Evolutionary conservation across 1,284 basidiomycete species (phyloP).

Genomic region (Apiotrichum sp.): DNA sequence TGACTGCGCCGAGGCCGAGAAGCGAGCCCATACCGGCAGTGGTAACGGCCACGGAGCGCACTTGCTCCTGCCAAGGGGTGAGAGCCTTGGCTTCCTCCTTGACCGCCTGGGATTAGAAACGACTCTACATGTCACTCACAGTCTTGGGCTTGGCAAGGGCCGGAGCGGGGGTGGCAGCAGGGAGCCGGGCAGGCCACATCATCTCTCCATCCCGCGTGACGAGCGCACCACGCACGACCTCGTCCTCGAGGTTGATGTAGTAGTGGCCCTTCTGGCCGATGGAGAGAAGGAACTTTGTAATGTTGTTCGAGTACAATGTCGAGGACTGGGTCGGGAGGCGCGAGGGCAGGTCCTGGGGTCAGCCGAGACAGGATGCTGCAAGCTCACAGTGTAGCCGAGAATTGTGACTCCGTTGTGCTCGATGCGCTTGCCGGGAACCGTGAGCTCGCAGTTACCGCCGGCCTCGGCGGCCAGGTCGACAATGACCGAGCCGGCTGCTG

Average conservation of each 20-base stretch:
- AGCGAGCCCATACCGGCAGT: slow-evolving; percentile 67
- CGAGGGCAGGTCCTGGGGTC: slow-evolving; percentile 69
- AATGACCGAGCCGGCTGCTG: slow-evolving; percentile 60
- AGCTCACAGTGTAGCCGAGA: slow-evolving; percentile 54
- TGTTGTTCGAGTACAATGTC: slow-evolving; percentile 80
- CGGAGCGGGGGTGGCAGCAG: slow-evolving; percentile 48
- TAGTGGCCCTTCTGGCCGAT: slow-evolving; percentile 62
- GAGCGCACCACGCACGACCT: slow-evolving; percentile 72
- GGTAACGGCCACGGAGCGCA: slow-evolving; percentile 62
- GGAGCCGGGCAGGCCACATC: slow-evolving; percentile 53
- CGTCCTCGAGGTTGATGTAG: slow-evolving; percentile 65
- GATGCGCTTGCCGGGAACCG: slow-evolving; percentile 62
- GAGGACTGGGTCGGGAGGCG: slow-evolving; percentile 77
- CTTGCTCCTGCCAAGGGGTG: slow-evolving; percentile 74
- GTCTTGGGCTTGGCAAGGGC: slow-evolving; percentile 46
- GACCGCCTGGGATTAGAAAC: slow-evolving; percentile 27
- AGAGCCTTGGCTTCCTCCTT: slow-evolving; percentile 51
- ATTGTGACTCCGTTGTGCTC: slow-evolving; percentile 64
- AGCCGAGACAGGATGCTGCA: not conserved
- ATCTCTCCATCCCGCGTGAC: slow-evolving; percentile 63
- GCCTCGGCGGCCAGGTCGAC: slow-evolving; percentile 78
- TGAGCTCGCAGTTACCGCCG: slow-evolving; percentile 75
- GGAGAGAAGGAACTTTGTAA: slow-evolving; percentile 77
- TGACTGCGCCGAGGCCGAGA: slow-evolving; percentile 67
- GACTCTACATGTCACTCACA: slow-evolving; percentile 8